Conservation (phyloP, 148 eudicot species). For the Arbutus unedo region DNA sequence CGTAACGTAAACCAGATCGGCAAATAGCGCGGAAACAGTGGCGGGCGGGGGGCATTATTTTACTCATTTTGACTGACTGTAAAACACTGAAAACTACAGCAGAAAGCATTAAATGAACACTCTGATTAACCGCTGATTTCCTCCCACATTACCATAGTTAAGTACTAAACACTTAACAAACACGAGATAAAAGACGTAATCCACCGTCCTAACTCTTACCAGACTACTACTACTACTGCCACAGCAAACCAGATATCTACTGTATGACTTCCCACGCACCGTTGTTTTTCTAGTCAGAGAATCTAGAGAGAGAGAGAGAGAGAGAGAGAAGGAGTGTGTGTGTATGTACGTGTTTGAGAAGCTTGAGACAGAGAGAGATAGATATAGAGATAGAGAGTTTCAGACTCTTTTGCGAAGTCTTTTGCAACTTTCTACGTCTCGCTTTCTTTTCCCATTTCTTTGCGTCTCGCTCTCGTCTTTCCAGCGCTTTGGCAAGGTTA, state of each 20-base stretch:
- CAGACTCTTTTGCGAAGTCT: slow-evolving; percentile 11
- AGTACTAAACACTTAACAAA: neutral
- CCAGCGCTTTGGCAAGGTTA: too few species aligned
- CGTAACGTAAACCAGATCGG: neutral
- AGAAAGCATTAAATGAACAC: neutral
- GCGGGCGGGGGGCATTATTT: neutral
- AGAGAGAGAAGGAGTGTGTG: too few species aligned
- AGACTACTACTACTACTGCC: neutral
- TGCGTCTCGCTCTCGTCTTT: neutral
- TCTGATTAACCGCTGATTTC: too few species aligned
- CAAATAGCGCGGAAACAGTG: neutral
- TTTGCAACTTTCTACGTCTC: slow-evolving; percentile 28
- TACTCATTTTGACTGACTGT: neutral
- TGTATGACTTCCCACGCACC: slow-evolving; percentile 10
- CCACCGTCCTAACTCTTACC: neutral
- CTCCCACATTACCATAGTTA: neutral
- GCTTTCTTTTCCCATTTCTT: slow-evolving; percentile 16
- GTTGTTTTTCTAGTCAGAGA: slow-evolving; percentile 1
- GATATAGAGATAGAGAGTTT: neutral
- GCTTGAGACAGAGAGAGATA: neutral
- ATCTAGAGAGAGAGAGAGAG: slow-evolving; percentile 22
- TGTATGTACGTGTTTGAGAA: neutral
- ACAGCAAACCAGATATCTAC: neutral
- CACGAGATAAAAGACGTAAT: neutral
- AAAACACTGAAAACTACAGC: slow-evolving; percentile 1